Evolutionary conservation across 129 eudicot species (phyloP).

Genomic region (Helianthus tuberosus): DNA sequence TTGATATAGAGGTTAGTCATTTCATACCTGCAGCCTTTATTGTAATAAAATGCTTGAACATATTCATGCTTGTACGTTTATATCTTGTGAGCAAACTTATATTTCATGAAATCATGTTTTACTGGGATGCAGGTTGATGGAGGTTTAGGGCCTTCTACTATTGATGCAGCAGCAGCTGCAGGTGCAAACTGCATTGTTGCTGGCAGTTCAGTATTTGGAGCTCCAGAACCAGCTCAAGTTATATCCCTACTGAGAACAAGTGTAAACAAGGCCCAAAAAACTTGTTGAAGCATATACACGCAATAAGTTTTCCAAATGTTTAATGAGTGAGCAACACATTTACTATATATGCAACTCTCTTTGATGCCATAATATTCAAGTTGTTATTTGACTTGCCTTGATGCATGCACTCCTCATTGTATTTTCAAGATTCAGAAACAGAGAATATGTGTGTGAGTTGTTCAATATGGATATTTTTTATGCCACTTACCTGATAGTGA

Average conservation of each 20-base stretch:
- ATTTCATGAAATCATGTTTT: too few species aligned
- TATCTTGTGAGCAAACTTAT: slow-evolving; percentile 9
- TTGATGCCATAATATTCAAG: slow-evolving; percentile 7
- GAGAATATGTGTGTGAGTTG: too few species aligned
- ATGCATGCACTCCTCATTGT: slow-evolving; percentile 8
- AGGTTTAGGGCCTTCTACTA: slow-evolving; percentile 95
- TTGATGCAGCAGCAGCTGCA: slow-evolving; percentile 81
- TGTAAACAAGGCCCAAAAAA: slow-evolving; percentile 48
- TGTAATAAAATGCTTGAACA: neutral
- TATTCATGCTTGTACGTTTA: neutral
- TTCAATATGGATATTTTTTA: too few species aligned
- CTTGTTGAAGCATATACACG: slow-evolving; percentile 10
- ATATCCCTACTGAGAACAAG: slow-evolving; percentile 65
- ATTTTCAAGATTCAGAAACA: neutral
- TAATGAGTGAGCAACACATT: slow-evolving; percentile 8
- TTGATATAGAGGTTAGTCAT: slow-evolving; percentile 77
- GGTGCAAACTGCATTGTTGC: slow-evolving; percentile 99
- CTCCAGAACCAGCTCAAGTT: slow-evolving; percentile 77
- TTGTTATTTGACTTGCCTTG: slow-evolving; percentile 3
- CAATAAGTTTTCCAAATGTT: neutral
- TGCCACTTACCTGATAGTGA: too few species aligned
- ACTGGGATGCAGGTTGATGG: slow-evolving; percentile 76
- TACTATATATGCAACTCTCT: slow-evolving; percentile 8
- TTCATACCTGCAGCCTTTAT: neutral
- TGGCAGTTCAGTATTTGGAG: slow-evolving; percentile 95